Evolutionary conservation across 768 basidiomycete genomes (phyloP).

Genomic region (Lactarius vividus): DNA sequence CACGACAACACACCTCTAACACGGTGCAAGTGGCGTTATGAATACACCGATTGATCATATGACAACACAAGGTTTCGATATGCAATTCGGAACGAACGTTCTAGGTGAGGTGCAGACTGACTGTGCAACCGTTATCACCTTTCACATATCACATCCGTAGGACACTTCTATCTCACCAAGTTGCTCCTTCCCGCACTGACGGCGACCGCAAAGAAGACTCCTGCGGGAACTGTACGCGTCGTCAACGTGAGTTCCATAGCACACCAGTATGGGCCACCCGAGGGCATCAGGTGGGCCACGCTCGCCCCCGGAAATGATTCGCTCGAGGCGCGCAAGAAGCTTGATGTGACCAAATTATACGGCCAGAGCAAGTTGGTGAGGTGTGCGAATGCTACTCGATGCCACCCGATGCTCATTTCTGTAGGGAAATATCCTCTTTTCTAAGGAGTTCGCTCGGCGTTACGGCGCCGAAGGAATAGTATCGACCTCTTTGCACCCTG

Average conservation of each 20-base stretch:
- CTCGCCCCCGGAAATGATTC: constrained; percentile 3
- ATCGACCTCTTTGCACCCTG: constrained; percentile 22
- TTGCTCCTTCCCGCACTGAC: constrained; percentile 32
- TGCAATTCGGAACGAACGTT: constrained; percentile 29
- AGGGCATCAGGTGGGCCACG: constrained; percentile 10
- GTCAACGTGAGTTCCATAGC: constrained; percentile 27
- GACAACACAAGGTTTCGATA: constrained; percentile 28
- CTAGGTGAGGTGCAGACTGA: constrained; percentile 12
- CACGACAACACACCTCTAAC: not conserved
- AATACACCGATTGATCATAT: constrained; percentile 9
- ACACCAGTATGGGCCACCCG: not conserved
- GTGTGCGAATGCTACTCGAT: not conserved
- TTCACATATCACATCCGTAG: not conserved
- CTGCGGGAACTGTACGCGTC: constrained; percentile 30
- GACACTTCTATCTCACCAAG: constrained; percentile 29
- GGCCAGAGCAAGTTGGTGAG: constrained; percentile 22
- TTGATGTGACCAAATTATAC: not conserved
- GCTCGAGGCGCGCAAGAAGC: not conserved
- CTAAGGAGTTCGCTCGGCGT: constrained; percentile 31
- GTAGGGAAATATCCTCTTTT: constrained; percentile 31
- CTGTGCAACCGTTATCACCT: not conserved
- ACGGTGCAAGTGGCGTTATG: constrained; percentile 17
- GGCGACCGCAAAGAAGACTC: constrained; percentile 16
- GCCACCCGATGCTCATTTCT: not conserved
- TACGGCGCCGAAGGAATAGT: constrained; percentile 30